phyloP scores from a whole-genome alignment of 2,329 filamentous ascomycete species.

The Phialemoniopsis sp. region DNA sequence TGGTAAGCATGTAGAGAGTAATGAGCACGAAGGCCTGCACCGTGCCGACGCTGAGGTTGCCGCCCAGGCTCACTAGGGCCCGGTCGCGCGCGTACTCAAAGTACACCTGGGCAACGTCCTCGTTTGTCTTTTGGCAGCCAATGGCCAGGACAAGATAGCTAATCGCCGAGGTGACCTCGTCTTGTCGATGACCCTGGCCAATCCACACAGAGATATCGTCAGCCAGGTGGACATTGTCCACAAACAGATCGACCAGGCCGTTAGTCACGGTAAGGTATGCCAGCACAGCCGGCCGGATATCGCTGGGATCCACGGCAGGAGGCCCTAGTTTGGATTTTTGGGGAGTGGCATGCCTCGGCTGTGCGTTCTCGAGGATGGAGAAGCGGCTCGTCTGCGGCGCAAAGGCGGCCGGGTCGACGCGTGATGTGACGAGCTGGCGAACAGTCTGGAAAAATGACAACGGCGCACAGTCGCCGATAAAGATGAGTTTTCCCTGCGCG shows the following conservation, averaged over 20 bases:
- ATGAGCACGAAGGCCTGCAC: slow-evolving; percentile 47
- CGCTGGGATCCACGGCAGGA: slow-evolving; percentile 19
- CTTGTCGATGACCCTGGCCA: slow-evolving; percentile 27
- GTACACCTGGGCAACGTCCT: slow-evolving; percentile 35
- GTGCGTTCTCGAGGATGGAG: slow-evolving; percentile 43
- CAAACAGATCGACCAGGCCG: slow-evolving; percentile 43
- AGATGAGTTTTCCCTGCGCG: slow-evolving; percentile 48
- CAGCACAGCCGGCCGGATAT: slow-evolving; percentile 22
- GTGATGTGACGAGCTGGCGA: slow-evolving; percentile 43
- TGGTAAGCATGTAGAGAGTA: slow-evolving; percentile 49
- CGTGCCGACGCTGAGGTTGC: slow-evolving; percentile 42
- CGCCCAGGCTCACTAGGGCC: slow-evolving; percentile 38
- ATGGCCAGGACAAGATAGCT: too few relatives aligned
- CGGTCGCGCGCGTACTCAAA: slow-evolving; percentile 45
- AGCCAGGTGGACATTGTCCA: neutral
- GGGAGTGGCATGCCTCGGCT: slow-evolving; percentile 6
- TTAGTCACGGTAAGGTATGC: slow-evolving; percentile 35
- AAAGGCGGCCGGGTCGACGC: slow-evolving; percentile 45
- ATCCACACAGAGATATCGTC: slow-evolving; percentile 19
- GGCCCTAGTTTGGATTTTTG: slow-evolving; percentile 1
- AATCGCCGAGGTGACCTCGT: slow-evolving; percentile 10
- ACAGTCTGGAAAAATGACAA: slow-evolving; percentile 53
- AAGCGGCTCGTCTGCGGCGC: slow-evolving; percentile 45
- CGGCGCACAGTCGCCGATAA: slow-evolving; percentile 53
- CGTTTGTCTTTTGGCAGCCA: slow-evolving; percentile 14